Evolutionary conservation across 176 grass and related monocot genomes (phyloP).

Genomic region (Areca catechu): DNA sequence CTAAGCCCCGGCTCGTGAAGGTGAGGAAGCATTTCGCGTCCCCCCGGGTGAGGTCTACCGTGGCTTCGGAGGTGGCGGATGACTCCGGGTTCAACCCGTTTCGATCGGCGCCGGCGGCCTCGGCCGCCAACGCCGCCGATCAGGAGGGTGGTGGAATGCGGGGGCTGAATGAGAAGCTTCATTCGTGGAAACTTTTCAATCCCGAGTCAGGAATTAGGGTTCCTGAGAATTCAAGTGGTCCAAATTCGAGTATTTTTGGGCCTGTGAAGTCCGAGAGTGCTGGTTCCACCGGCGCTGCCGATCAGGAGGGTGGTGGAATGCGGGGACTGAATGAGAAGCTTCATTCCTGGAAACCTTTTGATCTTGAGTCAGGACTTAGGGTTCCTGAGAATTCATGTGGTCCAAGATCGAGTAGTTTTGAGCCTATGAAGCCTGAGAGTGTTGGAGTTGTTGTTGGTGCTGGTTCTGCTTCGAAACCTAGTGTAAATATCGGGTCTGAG

Average conservation of each 20-base stretch:
- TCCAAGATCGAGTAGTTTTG: background rate
- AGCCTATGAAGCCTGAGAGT: background rate
- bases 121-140: background rate
- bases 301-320: background rate
- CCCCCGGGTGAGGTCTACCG: conserved; percentile 11
- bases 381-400: background rate
- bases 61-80: background rate
- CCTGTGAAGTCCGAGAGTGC: background rate
- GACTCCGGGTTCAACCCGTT: conserved; percentile 10
- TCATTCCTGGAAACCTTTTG: background rate
- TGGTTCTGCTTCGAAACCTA: no score
- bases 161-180: conserved; percentile 6
- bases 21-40: conserved; percentile 1
- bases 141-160: background rate
- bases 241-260: background rate
- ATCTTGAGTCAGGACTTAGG: background rate
- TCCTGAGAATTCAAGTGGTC: background rate
- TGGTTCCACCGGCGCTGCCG: background rate
- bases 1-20: conserved; percentile 7
- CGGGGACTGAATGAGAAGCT: conserved; percentile 7
- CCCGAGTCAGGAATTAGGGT: background rate
- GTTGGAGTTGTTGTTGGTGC: conserved; percentile 28
- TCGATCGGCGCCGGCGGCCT: background rate
- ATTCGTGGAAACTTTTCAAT: background rate
- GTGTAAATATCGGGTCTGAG: no score